phyloP scores from a whole-genome alignment of 805 yeast genomes.

The Ogataea dorogensis region DNA sequence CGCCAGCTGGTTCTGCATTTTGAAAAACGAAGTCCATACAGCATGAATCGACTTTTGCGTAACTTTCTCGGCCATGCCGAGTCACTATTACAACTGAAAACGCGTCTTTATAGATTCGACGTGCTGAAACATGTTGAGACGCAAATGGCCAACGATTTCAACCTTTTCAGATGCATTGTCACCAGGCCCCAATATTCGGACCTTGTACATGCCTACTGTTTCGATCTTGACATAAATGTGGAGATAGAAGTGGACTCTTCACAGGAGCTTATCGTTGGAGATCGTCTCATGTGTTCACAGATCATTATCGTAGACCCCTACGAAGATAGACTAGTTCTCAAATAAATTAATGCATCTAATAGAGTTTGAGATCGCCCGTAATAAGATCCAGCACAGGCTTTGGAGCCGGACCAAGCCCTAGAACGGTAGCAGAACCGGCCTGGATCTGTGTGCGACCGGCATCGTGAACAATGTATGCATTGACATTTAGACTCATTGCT shows the following conservation, averaged over 20 bases:
- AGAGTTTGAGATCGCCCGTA: constrained; percentile 75
- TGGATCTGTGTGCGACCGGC: constrained; percentile 97
- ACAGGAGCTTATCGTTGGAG: constrained; percentile 40
- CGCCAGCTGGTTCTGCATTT: constrained; percentile 33
- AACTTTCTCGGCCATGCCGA: constrained; percentile 18
- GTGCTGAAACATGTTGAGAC: constrained; percentile 14
- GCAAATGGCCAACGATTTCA: constrained; percentile 13
- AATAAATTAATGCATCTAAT: constrained; percentile 35
- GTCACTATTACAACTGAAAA: constrained; percentile 27
- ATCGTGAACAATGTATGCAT: constrained; percentile 82
- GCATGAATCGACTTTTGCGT: constrained; percentile 8
- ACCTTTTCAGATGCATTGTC: constrained; percentile 44
- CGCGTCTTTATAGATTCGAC: constrained; percentile 19
- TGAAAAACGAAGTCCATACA: constrained; percentile 33
- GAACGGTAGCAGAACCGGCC: constrained; percentile 93
- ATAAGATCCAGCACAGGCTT: constrained; percentile 73
- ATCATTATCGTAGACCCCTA: constrained; percentile 41
- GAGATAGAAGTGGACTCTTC: constrained; percentile 34
- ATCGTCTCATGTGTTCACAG: constrained; percentile 43
- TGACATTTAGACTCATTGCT: constrained; percentile 77
- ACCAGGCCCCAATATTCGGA: constrained; percentile 32
- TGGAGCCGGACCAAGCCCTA: constrained; percentile 98
- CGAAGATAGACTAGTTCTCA: constrained; percentile 40
- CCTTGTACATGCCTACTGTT: constrained; percentile 46
- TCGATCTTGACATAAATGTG: constrained; percentile 46